These are phyloP conservation scores for Solanum chiquidenum DNA, from an alignment of 257 asterid species.

Conservation along the genomic window DNA sequence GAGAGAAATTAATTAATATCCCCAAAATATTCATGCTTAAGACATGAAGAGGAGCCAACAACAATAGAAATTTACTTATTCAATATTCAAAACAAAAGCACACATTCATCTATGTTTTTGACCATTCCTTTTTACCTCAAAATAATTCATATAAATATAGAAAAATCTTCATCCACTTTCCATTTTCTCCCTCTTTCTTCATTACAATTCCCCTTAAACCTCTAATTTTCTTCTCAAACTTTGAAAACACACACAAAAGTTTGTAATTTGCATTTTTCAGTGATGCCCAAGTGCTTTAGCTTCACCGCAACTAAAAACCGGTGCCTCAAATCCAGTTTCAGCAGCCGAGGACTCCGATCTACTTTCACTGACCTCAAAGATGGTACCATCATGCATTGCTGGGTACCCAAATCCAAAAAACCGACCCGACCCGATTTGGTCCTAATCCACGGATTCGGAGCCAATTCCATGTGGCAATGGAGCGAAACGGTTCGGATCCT, in stretches of 20 bases:
- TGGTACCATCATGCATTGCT: conserved; percentile 47
- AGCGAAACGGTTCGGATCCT: conserved; percentile 28
- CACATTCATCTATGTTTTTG: background rate
- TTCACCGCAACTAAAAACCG: conserved; percentile 34
- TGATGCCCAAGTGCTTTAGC: conserved; percentile 45
- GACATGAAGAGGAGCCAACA: background rate
- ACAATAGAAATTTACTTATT: background rate
- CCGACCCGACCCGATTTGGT: conserved; percentile 33
- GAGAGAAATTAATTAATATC: too few species aligned
- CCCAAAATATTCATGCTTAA: background rate
- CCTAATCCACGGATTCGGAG: conserved; percentile 66
- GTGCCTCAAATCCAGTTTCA: conserved; percentile 37
- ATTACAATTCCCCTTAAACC: background rate
- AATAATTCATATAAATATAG: background rate
- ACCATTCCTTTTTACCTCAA: background rate
- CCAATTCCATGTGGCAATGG: conserved; percentile 63
- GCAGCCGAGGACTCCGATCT: conserved; percentile 42
- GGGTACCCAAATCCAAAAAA: conserved; percentile 38
- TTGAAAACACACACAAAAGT: background rate
- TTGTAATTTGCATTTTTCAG: background rate
- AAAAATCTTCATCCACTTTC: background rate
- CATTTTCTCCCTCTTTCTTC: background rate
- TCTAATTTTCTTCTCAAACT: background rate
- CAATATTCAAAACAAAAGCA: background rate
- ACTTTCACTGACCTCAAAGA: conserved; percentile 40